A percentile compares a stretch with the other conserved stretches of the same genome.
phyloP scores from a whole-genome alignment of 2,329 filamentous ascomycete species.

The Trichophyton mentagrophytes region DNA sequence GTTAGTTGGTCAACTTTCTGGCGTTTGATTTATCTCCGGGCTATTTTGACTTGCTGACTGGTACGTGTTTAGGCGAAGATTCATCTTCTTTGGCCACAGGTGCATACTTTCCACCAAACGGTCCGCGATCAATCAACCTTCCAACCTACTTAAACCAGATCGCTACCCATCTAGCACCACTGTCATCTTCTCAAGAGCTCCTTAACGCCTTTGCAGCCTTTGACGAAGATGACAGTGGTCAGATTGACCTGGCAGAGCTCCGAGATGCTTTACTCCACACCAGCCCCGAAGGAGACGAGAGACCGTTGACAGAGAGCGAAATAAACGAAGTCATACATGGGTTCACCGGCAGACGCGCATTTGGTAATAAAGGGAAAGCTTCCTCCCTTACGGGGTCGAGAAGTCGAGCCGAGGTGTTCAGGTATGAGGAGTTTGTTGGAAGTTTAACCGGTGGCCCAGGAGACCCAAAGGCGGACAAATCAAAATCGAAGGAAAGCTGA shows the following conservation, averaged over 20 bases:
- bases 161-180: conserved; percentile 56
- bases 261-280: conserved; percentile 73
- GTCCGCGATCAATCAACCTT: conserved; percentile 62
- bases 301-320: conserved; percentile 53
- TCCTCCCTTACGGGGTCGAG: conserved; percentile 38
- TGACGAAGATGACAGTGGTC: conserved; percentile 88
- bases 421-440: conserved; percentile 82
- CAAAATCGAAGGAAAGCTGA: conserved; percentile 10
- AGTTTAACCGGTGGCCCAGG: conserved; percentile 47
- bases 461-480: not conserved
- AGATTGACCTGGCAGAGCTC: conserved; percentile 72
- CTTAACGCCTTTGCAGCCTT: conserved; percentile 87
- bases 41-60: not conserved
- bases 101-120: conserved; percentile 62
- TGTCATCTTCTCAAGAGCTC: conserved; percentile 69
- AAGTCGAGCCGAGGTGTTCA: conserved; percentile 76
- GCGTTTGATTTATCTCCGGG: not conserved
- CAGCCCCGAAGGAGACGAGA: conserved; percentile 58
- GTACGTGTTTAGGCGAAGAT: conserved; percentile 51
- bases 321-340: conserved; percentile 78
- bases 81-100: conserved; percentile 58
- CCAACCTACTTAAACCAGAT: conserved; percentile 76
- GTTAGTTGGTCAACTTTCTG: conserved; percentile 31
- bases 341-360: conserved; percentile 72
- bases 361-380: conserved; percentile 47